Evolutionary conservation across 202 grass and related monocot species (phyloP), one percentile per base, ranked within the genome.

Genomic region (Setaria viridis): DNA sequence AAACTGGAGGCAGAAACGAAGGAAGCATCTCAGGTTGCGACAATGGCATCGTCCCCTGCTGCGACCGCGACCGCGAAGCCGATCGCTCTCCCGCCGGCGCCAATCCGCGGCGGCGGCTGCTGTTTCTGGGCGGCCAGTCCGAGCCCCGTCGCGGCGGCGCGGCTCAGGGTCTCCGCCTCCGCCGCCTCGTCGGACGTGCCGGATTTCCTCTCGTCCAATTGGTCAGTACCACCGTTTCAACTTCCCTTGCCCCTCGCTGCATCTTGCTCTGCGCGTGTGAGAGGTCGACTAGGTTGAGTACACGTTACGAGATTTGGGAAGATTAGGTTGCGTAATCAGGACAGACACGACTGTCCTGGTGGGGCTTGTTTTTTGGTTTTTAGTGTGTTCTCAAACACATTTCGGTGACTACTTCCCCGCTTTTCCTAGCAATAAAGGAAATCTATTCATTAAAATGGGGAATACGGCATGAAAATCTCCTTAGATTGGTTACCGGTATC

Each of bases 151-250:
- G 62, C 82, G 0, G 71, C 72, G 25, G 70, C 82, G 67, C 89
- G 89, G 45, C 9, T 85, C 63, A 80, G 77, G 58, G 62, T 94
- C 53, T 84, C 82, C 2, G 86, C 86, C 73, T 83, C 84, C 55
- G 91, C 88, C 19, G 83, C 85, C 74, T 83, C 90, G 12, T 98
- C 93, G 13, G 96, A 95, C 70, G 88, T 92, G 56, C 96, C 96
- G 30, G 93, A 99, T 80, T 95, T 92, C 82, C 91, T 99, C 82
- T 94, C 96, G 72, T 92, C 93, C 82, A 81, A 88, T 77, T 99
- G 93, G 96, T 95, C 35, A 8, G 89, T 80, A 75, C 4, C 62
- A 42, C 62, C 53, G 53, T 35, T 75, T 41, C 54, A 39, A 10
- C 80, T 72, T 57, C 55, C 9, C 41, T 78, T 67, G 4, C 29